Conservation (phyloP, 805 yeast species). For the Jamesozyma rosinii region DNA sequence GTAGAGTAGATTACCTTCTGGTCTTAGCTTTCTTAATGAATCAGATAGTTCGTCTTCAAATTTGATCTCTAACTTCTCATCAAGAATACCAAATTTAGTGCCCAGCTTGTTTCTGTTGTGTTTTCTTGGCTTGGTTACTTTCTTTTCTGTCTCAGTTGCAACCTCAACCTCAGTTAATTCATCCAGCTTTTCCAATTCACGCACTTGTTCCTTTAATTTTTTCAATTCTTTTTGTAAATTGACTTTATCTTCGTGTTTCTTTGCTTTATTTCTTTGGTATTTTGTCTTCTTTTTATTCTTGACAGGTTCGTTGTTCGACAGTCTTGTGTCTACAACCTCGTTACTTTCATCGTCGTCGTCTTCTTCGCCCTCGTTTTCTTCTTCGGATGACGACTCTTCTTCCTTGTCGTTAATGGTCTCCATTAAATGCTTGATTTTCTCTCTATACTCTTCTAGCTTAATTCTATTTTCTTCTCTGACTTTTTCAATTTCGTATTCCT, state of each 20-base stretch:
- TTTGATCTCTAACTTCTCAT: slow-evolving; percentile 58
- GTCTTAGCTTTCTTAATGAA: slow-evolving; percentile 71
- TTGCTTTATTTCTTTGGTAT: slow-evolving; percentile 64
- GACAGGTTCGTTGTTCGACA: slow-evolving; percentile 70
- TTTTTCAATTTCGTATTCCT: slow-evolving; percentile 59
- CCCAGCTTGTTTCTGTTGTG: slow-evolving; percentile 35
- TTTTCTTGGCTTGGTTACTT: slow-evolving; percentile 23
- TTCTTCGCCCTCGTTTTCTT: slow-evolving; percentile 32
- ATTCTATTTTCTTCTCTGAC: slow-evolving; percentile 56
- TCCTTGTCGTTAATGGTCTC: slow-evolving; percentile 53
- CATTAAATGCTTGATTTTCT: slow-evolving; percentile 56
- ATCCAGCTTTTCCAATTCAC: slow-evolving; percentile 41
- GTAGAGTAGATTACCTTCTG: slow-evolving; percentile 80
- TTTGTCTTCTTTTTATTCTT: slow-evolving; percentile 63
- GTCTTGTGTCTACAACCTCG: slow-evolving; percentile 30
- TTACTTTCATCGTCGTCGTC: slow-evolving; percentile 28
- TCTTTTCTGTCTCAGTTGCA: slow-evolving; percentile 15
- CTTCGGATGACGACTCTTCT: slow-evolving; percentile 32
- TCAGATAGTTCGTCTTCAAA: slow-evolving; percentile 81
- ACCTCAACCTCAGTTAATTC: slow-evolving; percentile 19
- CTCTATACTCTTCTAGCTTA: slow-evolving; percentile 52
- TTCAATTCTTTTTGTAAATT: slow-evolving; percentile 49
- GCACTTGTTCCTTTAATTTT: slow-evolving; percentile 49
- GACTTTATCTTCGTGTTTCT: slow-evolving; percentile 49
- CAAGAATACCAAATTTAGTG: slow-evolving; percentile 39